Base-by-base conservation (phyloP, 805 yeast species). In the Pachysolen tannophilus region DNA sequence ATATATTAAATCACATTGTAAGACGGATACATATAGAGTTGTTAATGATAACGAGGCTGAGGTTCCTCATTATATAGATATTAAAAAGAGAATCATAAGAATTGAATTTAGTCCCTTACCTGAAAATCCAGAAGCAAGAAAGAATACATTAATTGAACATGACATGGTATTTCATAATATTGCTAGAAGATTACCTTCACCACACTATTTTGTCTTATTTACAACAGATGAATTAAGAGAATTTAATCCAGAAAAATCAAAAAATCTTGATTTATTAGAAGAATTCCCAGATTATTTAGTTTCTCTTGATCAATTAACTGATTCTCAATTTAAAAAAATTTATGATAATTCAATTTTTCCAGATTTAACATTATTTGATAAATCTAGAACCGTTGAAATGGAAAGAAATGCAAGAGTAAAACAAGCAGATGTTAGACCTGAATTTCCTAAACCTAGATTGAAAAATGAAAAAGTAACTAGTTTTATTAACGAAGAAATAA, bases 151-250 rank as follows among this genome's bases (percentile, higher is more conserved):
- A 7, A 20, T 14, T 20, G 37, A 45, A 26, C 45, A 57, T 33
- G 69, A 66, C 41, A 38, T 41, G 2, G 41, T 60, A 11, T 40
- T 84, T 8, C 62, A 81, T 34, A 63, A 65, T 14, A 64, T 82
- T 4, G 42, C 82, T n/a, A 69, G 82, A 25, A 75, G 72, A 36
- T 53, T 82, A 9, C 95, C 96, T 1, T 67, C 88, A 0, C 95
- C 95, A 0, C 71, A 73, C 40, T 69, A 68, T 37, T 63, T 86
- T 2, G 57, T 87, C 2, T 53, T 85, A 2, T 61, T 76, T 39
- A 74, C 87, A 0, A 64, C 79, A 8, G 45, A 50, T 3, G 52
- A 61, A 3, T 26, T 45, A 2, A 38, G 38, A 3, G 42, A 45
- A 3, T 46, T 49, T n/a, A 52, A 52, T 31, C 41, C 20, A 26